Base-by-base conservation (phyloP, 139 green algal genomes). In the Tetratostichococcus sp. region DNA sequence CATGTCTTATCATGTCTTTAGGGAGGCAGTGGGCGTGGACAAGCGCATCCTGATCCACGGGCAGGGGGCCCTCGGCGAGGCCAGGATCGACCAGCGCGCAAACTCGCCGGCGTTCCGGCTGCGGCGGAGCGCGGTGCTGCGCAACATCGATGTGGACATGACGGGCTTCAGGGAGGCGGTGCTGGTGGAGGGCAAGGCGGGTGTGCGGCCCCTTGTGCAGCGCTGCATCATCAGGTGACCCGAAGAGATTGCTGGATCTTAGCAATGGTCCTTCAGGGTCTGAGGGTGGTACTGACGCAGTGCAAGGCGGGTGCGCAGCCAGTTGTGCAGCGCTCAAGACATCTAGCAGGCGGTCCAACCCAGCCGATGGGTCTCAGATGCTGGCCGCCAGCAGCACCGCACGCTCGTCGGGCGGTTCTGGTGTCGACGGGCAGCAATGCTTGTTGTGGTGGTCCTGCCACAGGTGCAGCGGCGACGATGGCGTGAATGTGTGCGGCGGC, bases 21-120 rank as follows among this genome's bases (percentile, higher is more conserved):
- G 84, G 43, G 43, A 86, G 57, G 72, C 65, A 3, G 43, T 86
- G 31, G 74, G 80, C 14, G 50, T 93, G 6, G 73, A 71, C 43
- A 92, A 92, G 78, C 80, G 88, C 2, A 34, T 93, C 26, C 67
- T 92, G 31, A 91, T 93, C 30, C 69, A 81, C n/a, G 87, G 88
- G 19, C 79, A 86, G 71, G 88, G 88, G 1, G 28, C 8, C n/a
- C 59, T 90, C 43, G 81, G 80, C 25, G 87, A 93, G 35, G 79
- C 82, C 0, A 75, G 74, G 11, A 70, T 91, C 6, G 88, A 93
- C 78, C 78, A 86, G 50, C 80, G 88, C 5, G 78, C 76, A 28
- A 93, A 93, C 79, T 67, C 65, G 35, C 87, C 88, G n/a, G 76
- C 77, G 1, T 88, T 93, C 43, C 79, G 83, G 26, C 80, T 92